phyloP scores from a whole-genome alignment of 495 filamentous ascomycete species.

The Pyrenula massariospora region DNA sequence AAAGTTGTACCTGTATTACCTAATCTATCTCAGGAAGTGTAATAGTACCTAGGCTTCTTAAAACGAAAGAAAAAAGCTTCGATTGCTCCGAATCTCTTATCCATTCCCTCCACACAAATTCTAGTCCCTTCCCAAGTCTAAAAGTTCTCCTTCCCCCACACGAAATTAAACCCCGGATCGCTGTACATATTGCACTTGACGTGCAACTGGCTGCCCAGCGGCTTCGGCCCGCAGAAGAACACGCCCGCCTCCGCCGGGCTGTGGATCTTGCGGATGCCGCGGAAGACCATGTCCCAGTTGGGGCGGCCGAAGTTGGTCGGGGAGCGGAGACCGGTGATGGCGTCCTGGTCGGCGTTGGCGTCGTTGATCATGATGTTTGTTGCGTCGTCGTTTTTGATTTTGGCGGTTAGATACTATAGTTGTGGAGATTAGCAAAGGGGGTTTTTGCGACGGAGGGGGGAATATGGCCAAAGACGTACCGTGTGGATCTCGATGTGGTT shows the following conservation, averaged over 20 bases:
- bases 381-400: conserved; percentile 68
- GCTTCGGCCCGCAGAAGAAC: conserved; percentile 71
- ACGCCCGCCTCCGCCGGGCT: conserved; percentile 60
- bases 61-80: too few species aligned
- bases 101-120: background rate
- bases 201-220: conserved; percentile 54
- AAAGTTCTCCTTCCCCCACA: conserved; percentile 74
- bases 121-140: too few species aligned
- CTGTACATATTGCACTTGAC: conserved; percentile 70
- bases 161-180: conserved; percentile 57
- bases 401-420: conserved; percentile 52
- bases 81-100: background rate
- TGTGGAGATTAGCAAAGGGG: background rate
- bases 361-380: conserved; percentile 82
- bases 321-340: conserved; percentile 62
- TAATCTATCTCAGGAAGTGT: too few species aligned
- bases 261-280: conserved; percentile 63
- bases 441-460: background rate
- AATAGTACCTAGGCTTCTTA: too few species aligned
- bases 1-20: too few species aligned
- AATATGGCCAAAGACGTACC: conserved; percentile 12
- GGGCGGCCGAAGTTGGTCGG: conserved; percentile 70
- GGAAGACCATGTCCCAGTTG: conserved; percentile 73
- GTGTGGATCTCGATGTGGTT: conserved; percentile 64
- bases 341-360: conserved; percentile 64